phyloP scores from a whole-genome alignment of 768 basidiomycete genomes.

The Tricholomella constricta region DNA sequence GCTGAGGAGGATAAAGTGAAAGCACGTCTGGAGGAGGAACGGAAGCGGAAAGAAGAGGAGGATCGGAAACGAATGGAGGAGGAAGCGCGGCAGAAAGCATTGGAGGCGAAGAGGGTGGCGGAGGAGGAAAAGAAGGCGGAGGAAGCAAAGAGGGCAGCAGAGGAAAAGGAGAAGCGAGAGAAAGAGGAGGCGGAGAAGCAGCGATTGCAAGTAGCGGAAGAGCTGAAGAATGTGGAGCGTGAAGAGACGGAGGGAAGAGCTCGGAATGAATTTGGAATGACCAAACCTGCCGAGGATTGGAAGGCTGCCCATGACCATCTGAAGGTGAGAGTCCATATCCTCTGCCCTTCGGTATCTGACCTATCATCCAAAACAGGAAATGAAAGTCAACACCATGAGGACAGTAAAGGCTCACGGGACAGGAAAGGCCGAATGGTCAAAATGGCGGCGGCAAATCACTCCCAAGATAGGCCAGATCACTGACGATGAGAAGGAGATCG shows the following conservation, averaged over 20 bases:
- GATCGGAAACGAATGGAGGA: conserved; percentile 50
- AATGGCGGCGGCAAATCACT: conserved; percentile 74
- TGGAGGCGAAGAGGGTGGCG: conserved; percentile 43
- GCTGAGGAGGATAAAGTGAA: conserved; percentile 62
- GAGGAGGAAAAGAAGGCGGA: conserved; percentile 53
- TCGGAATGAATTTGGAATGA: conserved; percentile 50
- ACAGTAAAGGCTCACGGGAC: conserved; percentile 59
- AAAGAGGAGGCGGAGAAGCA: conserved; percentile 44
- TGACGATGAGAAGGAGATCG: conserved; percentile 61
- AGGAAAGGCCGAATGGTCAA: conserved; percentile 63
- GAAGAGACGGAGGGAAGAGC: conserved; percentile 29
- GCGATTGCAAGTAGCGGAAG: conserved; percentile 35
- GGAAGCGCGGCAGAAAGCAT: conserved; percentile 40
- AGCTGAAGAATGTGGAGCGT: conserved; percentile 24
- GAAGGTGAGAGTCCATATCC: conserved; percentile 42
- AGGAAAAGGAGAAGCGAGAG: conserved; percentile 38
- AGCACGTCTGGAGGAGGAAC: conserved; percentile 56
- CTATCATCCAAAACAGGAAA: conserved; percentile 38
- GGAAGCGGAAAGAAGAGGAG: conserved; percentile 48
- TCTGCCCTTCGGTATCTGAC: not conserved
- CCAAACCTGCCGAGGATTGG: conserved; percentile 68
- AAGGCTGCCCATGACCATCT: conserved; percentile 51
- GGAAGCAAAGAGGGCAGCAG: conserved; percentile 40
- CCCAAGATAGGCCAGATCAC: conserved; percentile 89
- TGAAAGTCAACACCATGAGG: conserved; percentile 68